Base-by-base conservation (phyloP, 352 stramenopile genomes). In the Globisporangium perplexum region DNA sequence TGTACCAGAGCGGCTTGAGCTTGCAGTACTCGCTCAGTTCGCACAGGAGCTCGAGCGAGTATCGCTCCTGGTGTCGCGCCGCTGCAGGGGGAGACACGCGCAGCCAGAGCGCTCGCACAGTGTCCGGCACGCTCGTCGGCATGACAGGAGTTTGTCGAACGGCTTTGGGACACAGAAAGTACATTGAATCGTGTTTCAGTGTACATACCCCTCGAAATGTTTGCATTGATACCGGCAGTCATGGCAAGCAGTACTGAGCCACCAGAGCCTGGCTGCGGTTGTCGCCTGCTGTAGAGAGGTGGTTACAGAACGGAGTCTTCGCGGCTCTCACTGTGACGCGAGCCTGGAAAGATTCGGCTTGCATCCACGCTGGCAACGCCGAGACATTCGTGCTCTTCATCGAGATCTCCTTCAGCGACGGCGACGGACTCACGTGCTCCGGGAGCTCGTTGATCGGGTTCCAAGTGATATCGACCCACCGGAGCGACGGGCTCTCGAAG, bases 321-420 rank as follows among this genome's bases (percentile, higher is more conserved):
- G 39, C n/a, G 6, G 33, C 47, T 7, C 30, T 17, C 20, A 61
- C 31, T 1, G 17, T 15, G 3, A 56, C 55, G 11, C 30, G 24
- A 12, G 23, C 31, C 15, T 24, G 38, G 18, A 56, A 61, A 10
- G 26, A 33, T 12, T n/a, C n/a, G 7, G 6, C 6, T 20, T 8
- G 26, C 47, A 45, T 61, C 55, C 55, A 61, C 17, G 35, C 10
- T 4, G 55, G 57, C 8, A 57, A 20, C 12, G 24, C 30, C 14
- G 42, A 50, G 11, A 52, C 38, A 31, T 63, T 66, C 11, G 60
- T 63, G 24, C 1, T 5, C 7, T 12, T 22, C 7, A 66, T 28
- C n/a, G 52, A 28, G 38, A 66, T 23, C 15, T 55, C 44, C 4
- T 39, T 17, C 7, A 66, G 23, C 7, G 54, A 12, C 0, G 44